Percentiles rank a stretch among this genome's conserved stretches.
Evolutionary conservation across 2,329 filamentous ascomycete genomes (phyloP).

Genomic region (Botryotinia globosa): DNA sequence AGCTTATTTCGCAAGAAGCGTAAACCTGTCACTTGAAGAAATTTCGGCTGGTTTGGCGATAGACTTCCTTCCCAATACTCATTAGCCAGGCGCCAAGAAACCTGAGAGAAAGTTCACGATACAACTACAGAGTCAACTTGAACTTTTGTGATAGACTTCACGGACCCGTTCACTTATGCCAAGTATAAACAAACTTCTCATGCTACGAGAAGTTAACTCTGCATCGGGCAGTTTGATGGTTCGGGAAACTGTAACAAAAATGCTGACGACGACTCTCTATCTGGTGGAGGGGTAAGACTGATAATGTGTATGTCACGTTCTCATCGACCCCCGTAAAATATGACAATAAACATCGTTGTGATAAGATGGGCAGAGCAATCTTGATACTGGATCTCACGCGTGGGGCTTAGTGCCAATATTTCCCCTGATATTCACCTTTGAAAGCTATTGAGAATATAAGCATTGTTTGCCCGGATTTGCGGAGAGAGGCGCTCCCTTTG

Average conservation of each 20-base stretch:
- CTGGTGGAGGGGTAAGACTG: constrained; percentile 2
- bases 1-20: neutral
- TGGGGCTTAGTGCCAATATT: neutral
- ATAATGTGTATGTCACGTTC: constrained; percentile 1
- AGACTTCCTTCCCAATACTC: neutral
- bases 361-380: neutral
- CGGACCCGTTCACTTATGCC: neutral
- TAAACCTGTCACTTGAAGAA: neutral
- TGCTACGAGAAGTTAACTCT: neutral
- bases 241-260: neutral
- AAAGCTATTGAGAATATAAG: neutral
- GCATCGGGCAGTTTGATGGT: neutral
- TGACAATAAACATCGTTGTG: neutral
- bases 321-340: neutral
- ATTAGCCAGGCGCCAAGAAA: neutral
- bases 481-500: too few species aligned
- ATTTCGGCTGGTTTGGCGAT: neutral
- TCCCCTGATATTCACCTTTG: neutral
- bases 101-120: neutral
- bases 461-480: neutral
- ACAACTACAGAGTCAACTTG: neutral
- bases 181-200: neutral
- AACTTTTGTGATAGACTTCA: neutral
- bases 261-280: constrained; percentile 9
- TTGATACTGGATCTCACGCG: neutral